A percentile compares a stretch with the other conserved stretches of the same genome.
Conservation (phyloP, 106 monocot genomes). For the Apostasia ramifera region DNA sequence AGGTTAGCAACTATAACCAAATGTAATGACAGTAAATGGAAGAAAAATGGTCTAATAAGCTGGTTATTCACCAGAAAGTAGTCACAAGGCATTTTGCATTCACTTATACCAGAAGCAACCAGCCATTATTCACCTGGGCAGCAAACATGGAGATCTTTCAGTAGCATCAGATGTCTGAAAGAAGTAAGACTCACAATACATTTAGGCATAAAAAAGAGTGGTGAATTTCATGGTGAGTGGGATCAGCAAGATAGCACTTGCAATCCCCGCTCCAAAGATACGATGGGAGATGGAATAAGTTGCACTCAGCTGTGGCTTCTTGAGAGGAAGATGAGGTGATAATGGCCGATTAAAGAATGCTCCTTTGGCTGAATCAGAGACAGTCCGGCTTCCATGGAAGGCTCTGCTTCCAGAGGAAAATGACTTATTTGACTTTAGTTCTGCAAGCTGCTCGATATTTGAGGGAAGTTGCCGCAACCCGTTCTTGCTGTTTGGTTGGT, state of each 20-base stretch:
- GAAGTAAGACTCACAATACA: not conserved
- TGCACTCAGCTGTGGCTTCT: slow-evolving; percentile 67
- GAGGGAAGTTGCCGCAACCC: not conserved
- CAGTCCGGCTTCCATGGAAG: slow-evolving; percentile 27
- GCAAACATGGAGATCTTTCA: too few relatives aligned
- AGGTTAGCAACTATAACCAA: too few relatives aligned
- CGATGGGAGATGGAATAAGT: slow-evolving; percentile 71
- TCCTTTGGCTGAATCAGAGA: slow-evolving; percentile 27
- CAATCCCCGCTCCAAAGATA: slow-evolving; percentile 39
- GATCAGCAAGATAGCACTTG: slow-evolving; percentile 22
- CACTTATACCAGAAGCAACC: too few relatives aligned
- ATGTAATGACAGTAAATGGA: too few relatives aligned
- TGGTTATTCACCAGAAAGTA: too few relatives aligned
- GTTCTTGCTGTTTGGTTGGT: slow-evolving; percentile 4
- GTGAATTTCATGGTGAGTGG: slow-evolving; percentile 48
- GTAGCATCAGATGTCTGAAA: too few relatives aligned
- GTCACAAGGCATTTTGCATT: too few relatives aligned
- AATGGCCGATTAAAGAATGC: slow-evolving; percentile 46
- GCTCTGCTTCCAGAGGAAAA: slow-evolving; percentile 9
- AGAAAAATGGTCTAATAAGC: too few relatives aligned
- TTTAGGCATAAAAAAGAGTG: slow-evolving; percentile 43
- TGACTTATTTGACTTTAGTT: not conserved
- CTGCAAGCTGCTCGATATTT: not conserved
- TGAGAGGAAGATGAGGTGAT: slow-evolving; percentile 61
- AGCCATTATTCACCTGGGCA: too few relatives aligned